Percentiles rank a stretch among this genome's conserved stretches.
phyloP scores from a whole-genome alignment of 2,329 filamentous ascomycete species.

The Dryadomyces quercivorus region DNA sequence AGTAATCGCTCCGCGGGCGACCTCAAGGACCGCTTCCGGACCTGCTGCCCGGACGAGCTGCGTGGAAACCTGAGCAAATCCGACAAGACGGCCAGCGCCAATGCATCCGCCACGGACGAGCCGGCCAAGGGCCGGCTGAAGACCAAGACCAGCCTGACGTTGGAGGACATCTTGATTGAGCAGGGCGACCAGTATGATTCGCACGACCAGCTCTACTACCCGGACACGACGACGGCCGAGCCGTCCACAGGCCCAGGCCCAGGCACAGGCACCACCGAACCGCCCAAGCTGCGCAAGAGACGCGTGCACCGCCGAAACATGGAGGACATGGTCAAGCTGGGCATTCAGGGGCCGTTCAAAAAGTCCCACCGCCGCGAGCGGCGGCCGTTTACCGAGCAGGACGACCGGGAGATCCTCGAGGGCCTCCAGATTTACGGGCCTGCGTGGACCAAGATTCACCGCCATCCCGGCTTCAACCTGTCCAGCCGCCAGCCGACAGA shows the following conservation, averaged over 20 bases:
- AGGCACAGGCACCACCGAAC: slow-evolving; percentile 1
- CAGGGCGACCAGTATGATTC: slow-evolving; percentile 23
- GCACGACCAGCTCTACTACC: slow-evolving; percentile 6
- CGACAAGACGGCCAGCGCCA: background rate
- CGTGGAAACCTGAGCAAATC: slow-evolving; percentile 25
- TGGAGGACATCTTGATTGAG: slow-evolving; percentile 44
- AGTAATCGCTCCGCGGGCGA: slow-evolving; percentile 50
- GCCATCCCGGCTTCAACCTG: slow-evolving; percentile 45
- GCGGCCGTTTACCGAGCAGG: slow-evolving; percentile 48
- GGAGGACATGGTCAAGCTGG: slow-evolving; percentile 34
- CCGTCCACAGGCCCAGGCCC: slow-evolving; percentile 3
- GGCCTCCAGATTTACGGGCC: slow-evolving; percentile 49
- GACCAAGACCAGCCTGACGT: slow-evolving; percentile 35
- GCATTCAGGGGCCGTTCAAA: slow-evolving; percentile 50
- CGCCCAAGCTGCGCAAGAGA: slow-evolving; percentile 21
- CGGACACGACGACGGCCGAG: background rate
- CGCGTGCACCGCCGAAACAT: slow-evolving; percentile 30
- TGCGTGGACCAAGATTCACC: slow-evolving; percentile 54
- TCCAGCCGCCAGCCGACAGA: slow-evolving; percentile 49
- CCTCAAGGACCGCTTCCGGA: slow-evolving; percentile 54
- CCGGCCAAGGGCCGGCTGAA: slow-evolving; percentile 16
- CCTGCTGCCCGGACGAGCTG: slow-evolving; percentile 51
- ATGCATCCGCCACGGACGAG: slow-evolving; percentile 4
- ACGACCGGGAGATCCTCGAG: slow-evolving; percentile 49
- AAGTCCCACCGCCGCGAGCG: slow-evolving; percentile 48